Conservation (phyloP, 192 early-diverging fungal species). For the Gamsiella multidivaricata region DNA sequence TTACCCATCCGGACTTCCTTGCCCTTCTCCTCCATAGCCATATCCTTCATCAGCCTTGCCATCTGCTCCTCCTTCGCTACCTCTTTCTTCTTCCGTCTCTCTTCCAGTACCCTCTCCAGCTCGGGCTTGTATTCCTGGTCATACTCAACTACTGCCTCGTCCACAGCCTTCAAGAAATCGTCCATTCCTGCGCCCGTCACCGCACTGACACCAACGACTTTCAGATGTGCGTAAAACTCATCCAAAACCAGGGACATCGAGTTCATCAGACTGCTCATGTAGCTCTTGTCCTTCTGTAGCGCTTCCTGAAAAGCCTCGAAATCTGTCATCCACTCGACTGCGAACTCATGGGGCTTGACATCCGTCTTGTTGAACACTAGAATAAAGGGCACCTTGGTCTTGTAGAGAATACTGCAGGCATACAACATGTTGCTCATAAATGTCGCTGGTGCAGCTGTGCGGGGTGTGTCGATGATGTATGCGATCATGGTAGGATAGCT, state of each 20-base stretch:
- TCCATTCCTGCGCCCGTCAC: constrained; percentile 94
- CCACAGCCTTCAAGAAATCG: constrained; percentile 85
- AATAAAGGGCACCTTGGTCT: constrained; percentile 95
- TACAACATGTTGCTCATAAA: constrained; percentile 99
- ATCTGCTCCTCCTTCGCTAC: constrained; percentile 78
- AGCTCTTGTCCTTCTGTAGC: constrained; percentile 81
- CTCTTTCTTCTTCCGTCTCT: constrained; percentile 69
- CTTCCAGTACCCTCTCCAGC: constrained; percentile 76
- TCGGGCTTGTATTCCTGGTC: constrained; percentile 88
- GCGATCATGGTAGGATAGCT: constrained; percentile 91
- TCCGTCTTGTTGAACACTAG: constrained; percentile 97
- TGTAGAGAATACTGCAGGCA: constrained; percentile 96
- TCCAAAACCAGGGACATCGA: constrained; percentile 97
- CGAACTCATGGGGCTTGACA: constrained; percentile 90
- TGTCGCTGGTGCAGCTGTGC: constrained; percentile 89
- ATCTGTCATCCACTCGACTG: constrained; percentile 96
- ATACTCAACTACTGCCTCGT: constrained; percentile 87
- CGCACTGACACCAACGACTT: constrained; percentile 89
- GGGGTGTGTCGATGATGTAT: constrained; percentile 96
- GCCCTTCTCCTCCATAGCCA: constrained; percentile 73
- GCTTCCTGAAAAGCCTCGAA: constrained; percentile 95
- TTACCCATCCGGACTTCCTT: constrained; percentile 45
- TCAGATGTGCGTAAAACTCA: constrained; percentile 91
- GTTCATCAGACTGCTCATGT: constrained; percentile 93
- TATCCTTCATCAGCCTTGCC: constrained; percentile 87